These are phyloP conservation scores for Stropharia rugosoannulata DNA, from an alignment of 768 basidiomycete species.

Conservation along the genomic window DNA sequence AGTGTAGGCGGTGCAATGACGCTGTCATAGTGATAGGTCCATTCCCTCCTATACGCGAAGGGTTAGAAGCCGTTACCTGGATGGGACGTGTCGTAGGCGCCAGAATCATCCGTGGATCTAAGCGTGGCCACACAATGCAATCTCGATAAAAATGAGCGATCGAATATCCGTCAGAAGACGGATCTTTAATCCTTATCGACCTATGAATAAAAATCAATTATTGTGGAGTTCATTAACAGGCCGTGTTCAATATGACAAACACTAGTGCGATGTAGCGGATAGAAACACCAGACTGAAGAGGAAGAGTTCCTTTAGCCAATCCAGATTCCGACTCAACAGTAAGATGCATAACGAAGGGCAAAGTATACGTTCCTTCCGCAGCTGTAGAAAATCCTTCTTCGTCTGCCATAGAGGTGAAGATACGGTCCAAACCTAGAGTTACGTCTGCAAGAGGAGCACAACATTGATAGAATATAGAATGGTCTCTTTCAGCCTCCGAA, in stretches of 20 bases:
- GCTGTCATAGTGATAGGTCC: slow-evolving; percentile 68
- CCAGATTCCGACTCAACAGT: slow-evolving; percentile 54
- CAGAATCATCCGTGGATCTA: slow-evolving; percentile 62
- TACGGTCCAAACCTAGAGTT: slow-evolving; percentile 39
- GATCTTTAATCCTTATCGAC: slow-evolving; percentile 74
- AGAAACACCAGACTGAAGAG: slow-evolving; percentile 54
- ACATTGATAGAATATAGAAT: slow-evolving; percentile 83
- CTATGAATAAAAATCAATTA: slow-evolving; percentile 31
- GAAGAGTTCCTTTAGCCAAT: slow-evolving; percentile 56
- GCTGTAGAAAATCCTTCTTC: slow-evolving; percentile 63
- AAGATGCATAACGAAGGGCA: slow-evolving; percentile 75
- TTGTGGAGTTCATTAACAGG: neutral
- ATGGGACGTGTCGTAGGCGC: slow-evolving; percentile 60
- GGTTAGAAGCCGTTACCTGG: slow-evolving; percentile 51
- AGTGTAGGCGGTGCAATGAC: slow-evolving; percentile 65
- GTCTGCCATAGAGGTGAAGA: slow-evolving; percentile 48
- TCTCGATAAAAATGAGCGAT: slow-evolving; percentile 90
- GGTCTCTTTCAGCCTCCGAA: slow-evolving; percentile 50
- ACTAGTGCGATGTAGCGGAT: slow-evolving; percentile 82
- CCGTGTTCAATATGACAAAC: slow-evolving; percentile 39
- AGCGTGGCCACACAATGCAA: slow-evolving; percentile 76
- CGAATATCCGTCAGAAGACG: slow-evolving; percentile 56
- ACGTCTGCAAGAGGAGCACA: slow-evolving; percentile 52
- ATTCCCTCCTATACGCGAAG: slow-evolving; percentile 60
- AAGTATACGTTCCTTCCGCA: slow-evolving; percentile 60